Evolutionary conservation across 2,329 filamentous ascomycete species (phyloP).

Genomic region (Ophiostoma sp.): DNA sequence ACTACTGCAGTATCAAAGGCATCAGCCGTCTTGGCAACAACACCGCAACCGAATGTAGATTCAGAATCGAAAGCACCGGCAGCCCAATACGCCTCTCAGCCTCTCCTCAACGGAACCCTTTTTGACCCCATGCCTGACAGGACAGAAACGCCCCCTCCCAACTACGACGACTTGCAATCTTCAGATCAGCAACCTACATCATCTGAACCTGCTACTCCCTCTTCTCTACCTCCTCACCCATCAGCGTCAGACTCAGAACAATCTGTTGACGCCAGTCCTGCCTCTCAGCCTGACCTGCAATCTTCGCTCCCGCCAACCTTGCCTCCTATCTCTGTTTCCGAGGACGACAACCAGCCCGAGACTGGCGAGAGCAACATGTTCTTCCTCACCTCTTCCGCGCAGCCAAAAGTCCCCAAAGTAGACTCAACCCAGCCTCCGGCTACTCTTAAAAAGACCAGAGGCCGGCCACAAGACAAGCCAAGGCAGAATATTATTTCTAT

Average conservation of each 20-base stretch:
- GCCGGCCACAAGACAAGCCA: slow-evolving; percentile 7
- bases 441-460: slow-evolving; percentile 22
- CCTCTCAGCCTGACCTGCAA: background rate
- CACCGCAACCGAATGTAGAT: background rate
- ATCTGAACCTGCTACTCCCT: background rate
- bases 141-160: slow-evolving; percentile 18
- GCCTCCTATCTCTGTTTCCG: slow-evolving; percentile 1
- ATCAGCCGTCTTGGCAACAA: background rate
- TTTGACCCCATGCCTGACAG: slow-evolving; percentile 6
- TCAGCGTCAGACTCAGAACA: background rate
- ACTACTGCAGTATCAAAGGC: background rate
- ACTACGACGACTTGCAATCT: slow-evolving; percentile 16
- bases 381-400: slow-evolving; percentile 5
- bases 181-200: slow-evolving; percentile 10
- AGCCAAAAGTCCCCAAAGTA: slow-evolving; percentile 11
- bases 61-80: background rate
- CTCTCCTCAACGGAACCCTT: background rate
- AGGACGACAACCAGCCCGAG: slow-evolving; percentile 1
- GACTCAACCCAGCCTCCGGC: slow-evolving; percentile 18
- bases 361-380: slow-evolving; percentile 13
- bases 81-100: slow-evolving; percentile 11
- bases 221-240: background rate
- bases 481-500: slow-evolving; percentile 20
- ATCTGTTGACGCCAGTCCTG: background rate
- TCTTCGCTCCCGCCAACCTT: background rate